These are phyloP conservation scores for Hydrangea macrophylla DNA, from an alignment of 148 eudicot genomes.

Conservation along the genomic window DNA sequence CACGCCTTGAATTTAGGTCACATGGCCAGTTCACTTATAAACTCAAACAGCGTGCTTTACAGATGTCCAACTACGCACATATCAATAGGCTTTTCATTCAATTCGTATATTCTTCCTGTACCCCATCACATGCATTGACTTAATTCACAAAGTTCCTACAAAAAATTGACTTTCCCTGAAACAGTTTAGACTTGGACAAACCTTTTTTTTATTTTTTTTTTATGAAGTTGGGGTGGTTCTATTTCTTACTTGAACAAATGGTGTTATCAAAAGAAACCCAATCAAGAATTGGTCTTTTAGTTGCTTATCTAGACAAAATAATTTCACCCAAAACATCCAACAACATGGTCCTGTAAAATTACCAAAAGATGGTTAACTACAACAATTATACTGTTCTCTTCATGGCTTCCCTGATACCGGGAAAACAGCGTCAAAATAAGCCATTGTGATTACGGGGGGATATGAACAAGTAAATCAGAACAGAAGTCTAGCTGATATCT, in stretches of 20 bases:
- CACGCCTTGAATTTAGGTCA: too few species aligned
- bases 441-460: not conserved
- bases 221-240: too few species aligned
- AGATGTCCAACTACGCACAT: too few species aligned
- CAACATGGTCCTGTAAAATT: not conserved
- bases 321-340: slow-evolving; percentile 1
- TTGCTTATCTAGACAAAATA: not conserved
- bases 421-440: not conserved
- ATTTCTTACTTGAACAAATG: too few species aligned
- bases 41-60: too few species aligned
- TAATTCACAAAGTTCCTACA: too few species aligned
- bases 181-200: too few species aligned
- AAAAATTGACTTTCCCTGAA: too few species aligned
- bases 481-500: not conserved
- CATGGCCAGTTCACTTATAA: too few species aligned
- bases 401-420: slow-evolving; percentile 1
- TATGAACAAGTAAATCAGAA: not conserved
- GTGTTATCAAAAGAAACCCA: not conserved
- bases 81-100: too few species aligned
- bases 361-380: not conserved
- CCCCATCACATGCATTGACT: not conserved
- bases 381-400: slow-evolving; percentile 5
- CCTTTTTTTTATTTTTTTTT: too few species aligned
- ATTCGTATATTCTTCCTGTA: too few species aligned
- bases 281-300: not conserved